These are phyloP conservation scores for Clavariopsis aquatica DNA, from an alignment of 495 filamentous ascomycete genomes.

Conservation along the genomic window DNA sequence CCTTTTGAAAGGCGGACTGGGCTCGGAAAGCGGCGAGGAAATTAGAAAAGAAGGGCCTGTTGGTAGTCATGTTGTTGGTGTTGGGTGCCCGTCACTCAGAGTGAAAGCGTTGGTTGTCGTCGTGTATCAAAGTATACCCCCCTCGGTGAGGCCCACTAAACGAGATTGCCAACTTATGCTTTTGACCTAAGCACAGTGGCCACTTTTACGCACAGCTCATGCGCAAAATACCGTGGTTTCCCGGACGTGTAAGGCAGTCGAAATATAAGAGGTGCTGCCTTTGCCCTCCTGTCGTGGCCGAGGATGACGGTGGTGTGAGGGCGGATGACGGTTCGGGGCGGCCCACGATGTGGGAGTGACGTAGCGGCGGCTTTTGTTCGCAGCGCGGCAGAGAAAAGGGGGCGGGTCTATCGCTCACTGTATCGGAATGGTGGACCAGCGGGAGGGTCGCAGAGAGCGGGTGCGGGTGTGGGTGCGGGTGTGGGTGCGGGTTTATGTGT, in stretches of 20 bases:
- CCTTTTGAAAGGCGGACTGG: conserved; percentile 50
- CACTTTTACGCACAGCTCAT: conserved; percentile 15
- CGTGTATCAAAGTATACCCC: conserved; percentile 23
- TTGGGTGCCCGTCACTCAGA: conserved; percentile 4
- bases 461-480: conserved; percentile 4
- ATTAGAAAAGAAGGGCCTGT: conserved; percentile 81
- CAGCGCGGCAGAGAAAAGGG: background rate
- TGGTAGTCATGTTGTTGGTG: conserved; percentile 63
- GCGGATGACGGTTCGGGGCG: background rate
- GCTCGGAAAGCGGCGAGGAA: conserved; percentile 81
- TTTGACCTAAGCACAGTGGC: conserved; percentile 7
- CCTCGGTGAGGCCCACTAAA: background rate
- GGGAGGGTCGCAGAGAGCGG: conserved; percentile 4
- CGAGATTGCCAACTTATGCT: background rate
- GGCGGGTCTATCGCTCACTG: background rate
- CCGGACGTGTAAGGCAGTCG: background rate
- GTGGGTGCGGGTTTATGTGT: conserved; percentile 20
- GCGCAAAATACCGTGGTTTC: background rate
- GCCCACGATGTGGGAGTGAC: conserved; percentile 14
- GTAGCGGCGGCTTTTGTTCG: conserved; percentile 8
- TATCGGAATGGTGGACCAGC: background rate
- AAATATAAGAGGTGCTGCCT: background rate
- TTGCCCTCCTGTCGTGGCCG: too few species aligned
- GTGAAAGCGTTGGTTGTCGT: conserved; percentile 4
- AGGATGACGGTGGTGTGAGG: background rate